Evolutionary conservation across 2,329 filamentous ascomycete genomes (phyloP).

Genomic region (Phialophora tarda): DNA sequence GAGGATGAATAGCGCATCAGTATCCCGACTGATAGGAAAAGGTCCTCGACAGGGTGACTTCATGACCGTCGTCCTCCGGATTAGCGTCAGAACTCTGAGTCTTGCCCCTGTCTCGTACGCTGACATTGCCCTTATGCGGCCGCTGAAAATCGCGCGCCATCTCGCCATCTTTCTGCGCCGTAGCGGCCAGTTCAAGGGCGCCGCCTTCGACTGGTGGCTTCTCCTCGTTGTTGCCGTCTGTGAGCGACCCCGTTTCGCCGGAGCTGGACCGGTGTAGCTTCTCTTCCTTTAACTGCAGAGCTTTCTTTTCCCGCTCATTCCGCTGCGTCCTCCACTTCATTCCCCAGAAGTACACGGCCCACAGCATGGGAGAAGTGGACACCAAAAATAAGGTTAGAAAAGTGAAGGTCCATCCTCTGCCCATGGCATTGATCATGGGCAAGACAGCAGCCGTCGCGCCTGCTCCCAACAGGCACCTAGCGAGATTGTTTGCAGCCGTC

Average conservation of each 20-base stretch:
- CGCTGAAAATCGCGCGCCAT: neutral
- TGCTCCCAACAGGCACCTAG: conserved; percentile 59
- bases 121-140: neutral
- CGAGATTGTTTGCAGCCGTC: conserved; percentile 60
- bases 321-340: conserved; percentile 42
- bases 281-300: conserved; percentile 32
- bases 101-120: neutral
- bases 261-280: conserved; percentile 6
- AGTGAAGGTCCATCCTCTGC: conserved; percentile 55
- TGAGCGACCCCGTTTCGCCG: neutral
- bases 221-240: neutral
- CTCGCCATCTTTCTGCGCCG: conserved; percentile 12
- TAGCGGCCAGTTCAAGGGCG: conserved; percentile 21
- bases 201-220: conserved; percentile 25
- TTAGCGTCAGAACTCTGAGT: neutral
- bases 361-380: conserved; percentile 45
- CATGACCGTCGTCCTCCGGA: conserved; percentile 10
- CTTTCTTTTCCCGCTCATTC: conserved; percentile 25
- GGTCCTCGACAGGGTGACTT: conserved; percentile 21
- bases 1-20: neutral
- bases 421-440: conserved; percentile 56
- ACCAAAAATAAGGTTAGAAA: conserved; percentile 46
- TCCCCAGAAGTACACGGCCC: conserved; percentile 41
- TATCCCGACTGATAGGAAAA: conserved; percentile 26
- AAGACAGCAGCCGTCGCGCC: conserved; percentile 58